Evolutionary conservation across 164 flowering plant genomes (phyloP).

Genomic region (Hamamelis virginiana): DNA sequence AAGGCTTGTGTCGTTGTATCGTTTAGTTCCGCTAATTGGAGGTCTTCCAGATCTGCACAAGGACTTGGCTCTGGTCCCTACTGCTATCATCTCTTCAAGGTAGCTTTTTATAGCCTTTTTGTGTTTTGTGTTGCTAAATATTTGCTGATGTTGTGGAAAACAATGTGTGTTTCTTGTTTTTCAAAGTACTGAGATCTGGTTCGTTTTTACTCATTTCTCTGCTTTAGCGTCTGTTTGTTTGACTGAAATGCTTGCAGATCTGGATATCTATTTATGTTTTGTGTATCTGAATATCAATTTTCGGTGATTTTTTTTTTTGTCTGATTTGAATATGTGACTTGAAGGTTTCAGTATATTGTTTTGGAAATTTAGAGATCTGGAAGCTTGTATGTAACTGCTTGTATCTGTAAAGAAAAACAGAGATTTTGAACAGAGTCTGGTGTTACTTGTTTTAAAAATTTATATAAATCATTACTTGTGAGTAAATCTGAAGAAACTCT

Average conservation of each 20-base stretch:
- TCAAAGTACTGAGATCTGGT: not conserved
- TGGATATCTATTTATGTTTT: not conserved
- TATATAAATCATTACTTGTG: not conserved
- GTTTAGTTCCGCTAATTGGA: not conserved
- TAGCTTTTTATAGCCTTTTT: not conserved
- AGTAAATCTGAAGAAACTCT: not conserved
- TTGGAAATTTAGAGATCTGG: slow-evolving; percentile 1
- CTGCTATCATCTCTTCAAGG: not conserved
- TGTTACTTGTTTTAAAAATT: not conserved
- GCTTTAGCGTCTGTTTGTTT: not conserved
- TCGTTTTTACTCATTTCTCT: not conserved
- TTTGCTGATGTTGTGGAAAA: not conserved
- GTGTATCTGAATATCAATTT: not conserved
- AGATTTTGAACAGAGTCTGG: not conserved
- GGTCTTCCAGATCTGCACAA: not conserved
- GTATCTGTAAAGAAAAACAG: not conserved
- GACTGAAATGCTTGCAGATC: slow-evolving; percentile 6
- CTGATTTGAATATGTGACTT: not conserved
- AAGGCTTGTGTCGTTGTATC: not conserved
- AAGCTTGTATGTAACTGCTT: not conserved
- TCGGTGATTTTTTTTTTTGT: not conserved
- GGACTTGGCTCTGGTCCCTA: not conserved
- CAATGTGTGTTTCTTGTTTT: not conserved
- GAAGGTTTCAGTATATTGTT: not conserved
- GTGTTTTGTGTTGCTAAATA: not conserved